These are phyloP conservation scores for Globisporangium spiculum DNA, from an alignment of 352 stramenopile species.

Conservation along the genomic window DNA sequence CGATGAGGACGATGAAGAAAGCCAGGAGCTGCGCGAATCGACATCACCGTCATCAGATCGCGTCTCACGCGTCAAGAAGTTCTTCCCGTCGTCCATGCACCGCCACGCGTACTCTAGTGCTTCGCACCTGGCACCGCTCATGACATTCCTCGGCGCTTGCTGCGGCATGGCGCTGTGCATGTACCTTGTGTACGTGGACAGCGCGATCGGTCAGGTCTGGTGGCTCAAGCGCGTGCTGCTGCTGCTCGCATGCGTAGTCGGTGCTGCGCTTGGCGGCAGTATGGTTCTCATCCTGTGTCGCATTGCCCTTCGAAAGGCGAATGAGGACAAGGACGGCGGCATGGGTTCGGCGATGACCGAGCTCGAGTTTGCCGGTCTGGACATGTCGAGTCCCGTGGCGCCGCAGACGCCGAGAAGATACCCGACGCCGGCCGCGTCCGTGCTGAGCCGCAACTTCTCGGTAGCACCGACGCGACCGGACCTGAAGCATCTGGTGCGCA, in stretches of 20 bases:
- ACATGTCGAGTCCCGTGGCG: conserved; percentile 29
- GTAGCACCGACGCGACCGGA: conserved; percentile 43
- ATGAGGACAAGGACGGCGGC: conserved; percentile 13
- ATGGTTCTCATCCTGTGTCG: conserved; percentile 20
- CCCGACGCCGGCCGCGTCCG: conserved; percentile 25
- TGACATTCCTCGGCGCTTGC: conserved; percentile 33
- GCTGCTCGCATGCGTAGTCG: conserved; percentile 23
- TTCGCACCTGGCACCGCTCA: conserved; percentile 27
- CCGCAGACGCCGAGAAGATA: conserved; percentile 37
- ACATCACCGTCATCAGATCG: not conserved
- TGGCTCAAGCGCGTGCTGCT: conserved; percentile 41
- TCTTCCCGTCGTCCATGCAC: conserved; percentile 31
- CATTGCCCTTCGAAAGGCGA: conserved; percentile 13
- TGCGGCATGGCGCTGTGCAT: conserved; percentile 32
- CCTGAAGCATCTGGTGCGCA: conserved; percentile 25
- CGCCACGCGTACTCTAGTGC: conserved; percentile 33
- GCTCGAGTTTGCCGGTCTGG: conserved; percentile 34
- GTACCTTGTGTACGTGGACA: conserved; percentile 28
- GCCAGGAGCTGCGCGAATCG: conserved; percentile 17
- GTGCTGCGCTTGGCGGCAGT: conserved; percentile 28
- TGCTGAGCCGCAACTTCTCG: conserved; percentile 32
- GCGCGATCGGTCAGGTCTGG: conserved; percentile 20
- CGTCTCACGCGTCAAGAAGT: conserved; percentile 28
- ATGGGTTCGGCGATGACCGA: conserved; percentile 36
- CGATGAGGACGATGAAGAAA: conserved; percentile 35